Evolutionary conservation across 1,139 yeast genomes (phyloP).

Genomic region (Spathaspora sp.): DNA sequence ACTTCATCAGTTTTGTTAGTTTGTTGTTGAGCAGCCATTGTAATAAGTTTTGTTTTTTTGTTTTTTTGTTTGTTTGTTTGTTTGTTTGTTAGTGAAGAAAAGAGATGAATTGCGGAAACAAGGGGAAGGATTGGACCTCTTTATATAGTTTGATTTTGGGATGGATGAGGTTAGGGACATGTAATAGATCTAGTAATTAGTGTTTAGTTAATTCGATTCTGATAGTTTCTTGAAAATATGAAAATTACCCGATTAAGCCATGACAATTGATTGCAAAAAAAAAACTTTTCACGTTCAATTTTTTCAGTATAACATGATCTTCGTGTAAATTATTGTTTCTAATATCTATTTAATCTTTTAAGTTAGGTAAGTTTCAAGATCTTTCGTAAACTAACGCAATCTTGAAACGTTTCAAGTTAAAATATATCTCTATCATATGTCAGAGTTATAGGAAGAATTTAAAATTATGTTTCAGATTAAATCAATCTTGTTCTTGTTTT

Average conservation of each 20-base stretch:
- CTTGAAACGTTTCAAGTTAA: no score
- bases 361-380: no score
- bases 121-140: background rate
- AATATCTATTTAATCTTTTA: no score
- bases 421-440: no score
- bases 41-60: background rate
- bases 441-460: no score
- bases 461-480: slow-evolving; percentile 17
- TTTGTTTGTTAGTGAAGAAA: background rate
- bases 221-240: background rate
- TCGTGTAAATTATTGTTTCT: no score
- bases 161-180: background rate
- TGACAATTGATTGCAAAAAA: slow-evolving; percentile 3
- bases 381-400: no score
- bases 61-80: background rate
- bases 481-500: slow-evolving; percentile 44
- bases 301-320: background rate
- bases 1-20: background rate
- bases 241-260: background rate
- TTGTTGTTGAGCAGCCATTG: slow-evolving; percentile 11
- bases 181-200: no score
- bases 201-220: no score
- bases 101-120: background rate
- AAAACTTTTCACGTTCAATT: background rate
- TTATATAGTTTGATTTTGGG: background rate